These are phyloP conservation scores for Lentinus tigrinus DNA, from an alignment of 768 basidiomycete species.

Conservation along the genomic window DNA sequence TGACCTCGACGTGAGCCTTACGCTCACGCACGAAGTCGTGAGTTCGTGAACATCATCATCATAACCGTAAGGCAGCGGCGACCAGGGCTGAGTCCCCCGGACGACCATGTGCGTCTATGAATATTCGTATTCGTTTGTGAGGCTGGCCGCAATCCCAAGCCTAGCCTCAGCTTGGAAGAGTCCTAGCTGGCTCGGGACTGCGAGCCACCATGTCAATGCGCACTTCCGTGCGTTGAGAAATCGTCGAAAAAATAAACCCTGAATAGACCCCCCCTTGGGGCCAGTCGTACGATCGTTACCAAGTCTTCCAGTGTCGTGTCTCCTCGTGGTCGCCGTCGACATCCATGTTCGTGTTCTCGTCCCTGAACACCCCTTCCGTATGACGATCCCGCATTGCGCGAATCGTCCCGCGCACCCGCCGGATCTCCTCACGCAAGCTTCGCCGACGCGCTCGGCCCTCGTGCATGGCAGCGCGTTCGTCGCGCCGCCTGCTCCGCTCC, in stretches of 20 bases:
- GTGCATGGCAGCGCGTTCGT: slow-evolving; percentile 9
- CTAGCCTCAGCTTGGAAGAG: too few relatives aligned
- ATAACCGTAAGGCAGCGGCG: not conserved
- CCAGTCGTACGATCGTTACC: not conserved
- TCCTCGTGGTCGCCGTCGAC: not conserved
- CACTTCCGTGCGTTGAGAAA: not conserved
- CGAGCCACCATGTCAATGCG: not conserved
- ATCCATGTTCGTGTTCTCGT: slow-evolving; percentile 3
- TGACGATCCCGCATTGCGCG: slow-evolving; percentile 10
- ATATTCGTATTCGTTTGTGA: too few relatives aligned
- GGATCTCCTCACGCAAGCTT: slow-evolving; percentile 17
- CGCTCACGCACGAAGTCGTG: not conserved
- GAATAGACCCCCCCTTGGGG: not conserved
- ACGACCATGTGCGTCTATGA: too few relatives aligned
- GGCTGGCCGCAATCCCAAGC: too few relatives aligned
- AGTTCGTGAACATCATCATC: not conserved
- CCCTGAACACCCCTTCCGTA: not conserved
- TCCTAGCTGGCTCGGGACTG: too few relatives aligned
- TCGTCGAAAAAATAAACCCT: too few relatives aligned
- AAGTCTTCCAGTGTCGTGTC: not conserved
- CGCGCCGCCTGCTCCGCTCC: slow-evolving; percentile 7
- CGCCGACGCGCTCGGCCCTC: slow-evolving; percentile 14
- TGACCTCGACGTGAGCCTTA: not conserved
- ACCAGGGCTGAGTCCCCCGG: too few relatives aligned
- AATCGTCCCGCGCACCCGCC: slow-evolving; percentile 8